Base-by-base conservation (phyloP, 331 rosid genomes). In the Malus hybrid region DNA sequence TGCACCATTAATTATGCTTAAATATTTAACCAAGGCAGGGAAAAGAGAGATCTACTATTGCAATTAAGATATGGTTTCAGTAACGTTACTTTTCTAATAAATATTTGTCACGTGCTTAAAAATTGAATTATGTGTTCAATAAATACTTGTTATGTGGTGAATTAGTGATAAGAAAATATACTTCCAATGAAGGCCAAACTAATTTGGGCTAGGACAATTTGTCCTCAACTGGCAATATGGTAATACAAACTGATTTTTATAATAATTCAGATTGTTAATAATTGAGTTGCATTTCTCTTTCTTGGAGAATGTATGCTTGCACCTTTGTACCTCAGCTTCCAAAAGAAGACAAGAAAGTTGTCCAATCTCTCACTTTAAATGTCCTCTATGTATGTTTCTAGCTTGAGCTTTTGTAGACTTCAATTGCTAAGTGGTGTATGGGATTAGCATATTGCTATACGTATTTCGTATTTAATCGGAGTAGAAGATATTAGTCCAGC, bases 1-100 rank as follows among this genome's bases (percentile, higher is more conserved):
- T 73, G 59, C 76, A 69, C 81, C 56, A 54, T 73, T 61, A 64
- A 22, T 13, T 73, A 60, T 76, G 76, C 79, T 71, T 36, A 74
- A 36, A 62, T 78, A 18, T 4, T 16, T 67, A 42, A 50, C 28
- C 57, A 39, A 18, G 42, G 8, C 7, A 27, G n/a, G 7, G 6
- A 50, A 48, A 48, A 48, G 16, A 15, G 55, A 48, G 19, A 48
- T 48, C 3, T 2, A 48, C 7, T 48, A 3, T 48, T 48, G 55
- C 1, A 48, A 48, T 15, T 48, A 15, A 2, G 55, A 6, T 48
- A 5, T 48, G 2, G 8, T 50, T 50, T 10, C 13, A 42, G 0
- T 39, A 8, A 3, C 46, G 12, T 39, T 39, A 9, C 12, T 9
- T 39, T 8, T 39, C 0, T 39, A 39, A 2, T 9, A 39, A 39